phyloP scores from a whole-genome alignment of 1,284 basidiomycete genomes.

The Ustilago bromivora region DNA sequence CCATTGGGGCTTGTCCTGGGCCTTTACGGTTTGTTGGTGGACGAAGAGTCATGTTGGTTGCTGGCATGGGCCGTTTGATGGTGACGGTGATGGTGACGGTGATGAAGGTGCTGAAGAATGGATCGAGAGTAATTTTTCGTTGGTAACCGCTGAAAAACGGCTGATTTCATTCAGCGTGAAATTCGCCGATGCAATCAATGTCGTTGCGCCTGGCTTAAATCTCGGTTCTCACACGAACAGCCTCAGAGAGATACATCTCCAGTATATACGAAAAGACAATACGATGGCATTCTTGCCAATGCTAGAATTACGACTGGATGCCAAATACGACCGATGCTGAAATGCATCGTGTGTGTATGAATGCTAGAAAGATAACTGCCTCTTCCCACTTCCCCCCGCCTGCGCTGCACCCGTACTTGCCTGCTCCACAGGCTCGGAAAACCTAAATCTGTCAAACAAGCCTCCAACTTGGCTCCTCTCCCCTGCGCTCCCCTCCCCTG shows the following conservation, averaged over 20 bases:
- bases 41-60: not conserved
- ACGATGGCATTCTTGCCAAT: too few relatives aligned
- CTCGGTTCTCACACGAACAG: not conserved
- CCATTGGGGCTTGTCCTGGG: slow-evolving; percentile 28
- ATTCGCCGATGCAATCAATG: not conserved
- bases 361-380: slow-evolving; percentile 13
- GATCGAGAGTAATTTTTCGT: not conserved
- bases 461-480: not conserved
- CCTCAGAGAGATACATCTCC: not conserved
- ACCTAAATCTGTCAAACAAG: slow-evolving; percentile 36
- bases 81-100: not conserved
- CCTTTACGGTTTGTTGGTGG: slow-evolving; percentile 1
- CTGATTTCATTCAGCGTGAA: not conserved
- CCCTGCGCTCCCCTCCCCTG: not conserved
- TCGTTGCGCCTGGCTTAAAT: not conserved
- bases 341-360: not conserved
- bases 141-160: too few relatives aligned
- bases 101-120: not conserved
- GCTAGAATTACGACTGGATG: not conserved
- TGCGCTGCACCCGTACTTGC: too few relatives aligned
- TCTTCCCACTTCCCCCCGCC: not conserved
- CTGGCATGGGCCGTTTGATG: not conserved
- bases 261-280: too few relatives aligned
- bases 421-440: slow-evolving; percentile 4
- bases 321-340: not conserved